phyloP scores from a whole-genome alignment of 179 eudicot species.

The Silene coronaria region DNA sequence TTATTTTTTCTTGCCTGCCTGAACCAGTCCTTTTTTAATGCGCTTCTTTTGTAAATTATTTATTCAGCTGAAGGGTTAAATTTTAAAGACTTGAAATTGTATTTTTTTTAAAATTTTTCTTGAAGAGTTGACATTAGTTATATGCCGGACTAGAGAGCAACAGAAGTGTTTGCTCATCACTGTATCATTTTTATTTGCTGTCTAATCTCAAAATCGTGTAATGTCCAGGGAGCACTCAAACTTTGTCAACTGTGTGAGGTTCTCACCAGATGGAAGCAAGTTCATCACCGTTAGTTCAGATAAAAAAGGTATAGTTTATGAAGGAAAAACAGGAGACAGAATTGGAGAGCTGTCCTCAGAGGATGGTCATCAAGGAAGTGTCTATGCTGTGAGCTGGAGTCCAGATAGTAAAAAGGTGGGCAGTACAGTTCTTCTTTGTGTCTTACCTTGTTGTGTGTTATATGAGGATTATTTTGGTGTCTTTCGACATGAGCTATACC shows the following conservation, averaged over 20 bases:
- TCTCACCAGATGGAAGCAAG: conserved; percentile 89
- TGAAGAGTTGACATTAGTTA: not conserved
- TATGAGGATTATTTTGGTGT: not conserved
- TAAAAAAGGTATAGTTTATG: conserved; percentile 73
- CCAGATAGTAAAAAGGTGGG: conserved; percentile 79
- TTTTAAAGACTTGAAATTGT: not conserved
- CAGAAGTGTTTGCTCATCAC: not conserved
- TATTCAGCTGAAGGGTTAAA: not conserved
- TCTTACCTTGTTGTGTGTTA: not conserved
- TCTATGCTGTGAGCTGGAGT: conserved; percentile 97
- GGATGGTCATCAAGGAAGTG: conserved; percentile 87
- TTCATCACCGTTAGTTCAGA: conserved; percentile 93
- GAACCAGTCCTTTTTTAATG: too few relatives aligned
- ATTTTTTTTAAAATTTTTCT: not conserved
- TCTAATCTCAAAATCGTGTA: conserved; percentile 9
- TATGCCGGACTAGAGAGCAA: not conserved
- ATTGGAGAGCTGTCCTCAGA: conserved; percentile 79
- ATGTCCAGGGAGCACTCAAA: conserved; percentile 77
- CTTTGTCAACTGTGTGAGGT: conserved; percentile 92
- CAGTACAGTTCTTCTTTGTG: not conserved
- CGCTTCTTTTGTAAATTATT: too few relatives aligned
- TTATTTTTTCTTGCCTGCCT: too few relatives aligned
- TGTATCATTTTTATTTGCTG: not conserved
- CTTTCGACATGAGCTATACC: not conserved
- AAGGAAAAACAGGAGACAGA: conserved; percentile 83